phyloP scores from a whole-genome alignment of 768 basidiomycete genomes.

The Pisolithus albus region DNA sequence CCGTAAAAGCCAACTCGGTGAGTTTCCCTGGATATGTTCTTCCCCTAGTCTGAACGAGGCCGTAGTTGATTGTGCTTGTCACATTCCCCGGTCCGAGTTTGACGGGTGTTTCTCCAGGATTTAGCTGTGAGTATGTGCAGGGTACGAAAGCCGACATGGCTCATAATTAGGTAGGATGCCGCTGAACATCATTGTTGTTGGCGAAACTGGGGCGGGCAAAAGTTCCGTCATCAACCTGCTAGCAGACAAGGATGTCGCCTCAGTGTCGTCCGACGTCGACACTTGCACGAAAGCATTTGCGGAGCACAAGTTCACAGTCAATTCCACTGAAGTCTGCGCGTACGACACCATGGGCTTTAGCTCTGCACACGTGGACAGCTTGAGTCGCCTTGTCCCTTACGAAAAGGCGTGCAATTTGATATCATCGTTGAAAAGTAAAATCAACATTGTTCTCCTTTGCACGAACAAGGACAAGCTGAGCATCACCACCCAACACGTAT shows the following conservation, averaged over 20 bases:
- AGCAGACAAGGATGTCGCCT: slow-evolving; percentile 13
- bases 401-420: slow-evolving; percentile 20
- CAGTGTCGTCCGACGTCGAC: slow-evolving; percentile 13
- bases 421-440: slow-evolving; percentile 16
- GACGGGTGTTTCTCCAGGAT: background rate
- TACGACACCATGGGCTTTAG: slow-evolving; percentile 14
- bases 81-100: background rate
- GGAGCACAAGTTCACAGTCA: slow-evolving; percentile 1
- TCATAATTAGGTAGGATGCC: background rate
- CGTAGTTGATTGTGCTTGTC: too few relatives aligned
- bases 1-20: too few relatives aligned
- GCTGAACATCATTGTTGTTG: slow-evolving; percentile 4
- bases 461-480: slow-evolving; percentile 1
- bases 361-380: slow-evolving; percentile 2
- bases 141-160: background rate
- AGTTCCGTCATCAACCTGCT: slow-evolving; percentile 32
- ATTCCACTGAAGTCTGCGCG: slow-evolving; percentile 3
- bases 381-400: slow-evolving; percentile 5
- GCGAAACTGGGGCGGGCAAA: slow-evolving; percentile 18
- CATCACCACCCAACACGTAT: background rate
- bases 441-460: slow-evolving; percentile 9
- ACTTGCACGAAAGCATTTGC: slow-evolving; percentile 25
- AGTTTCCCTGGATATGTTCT: too few relatives aligned
- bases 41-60: too few relatives aligned
- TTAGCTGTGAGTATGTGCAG: background rate